These are phyloP conservation scores for Candida freyschussii DNA, from an alignment of 1,139 yeast genomes.

Conservation along the genomic window DNA sequence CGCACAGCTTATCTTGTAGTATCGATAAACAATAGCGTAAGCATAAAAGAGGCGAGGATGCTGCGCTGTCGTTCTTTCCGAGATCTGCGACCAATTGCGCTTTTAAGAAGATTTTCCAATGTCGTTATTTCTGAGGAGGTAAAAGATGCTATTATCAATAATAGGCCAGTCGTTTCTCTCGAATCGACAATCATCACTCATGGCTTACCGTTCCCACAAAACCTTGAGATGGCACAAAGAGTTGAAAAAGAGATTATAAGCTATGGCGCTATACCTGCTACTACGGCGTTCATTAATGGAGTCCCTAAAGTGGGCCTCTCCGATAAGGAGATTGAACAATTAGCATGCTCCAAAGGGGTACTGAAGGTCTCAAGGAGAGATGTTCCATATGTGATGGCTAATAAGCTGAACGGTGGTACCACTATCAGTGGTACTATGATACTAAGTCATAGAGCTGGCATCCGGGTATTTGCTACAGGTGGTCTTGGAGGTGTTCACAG, in stretches of 20 bases:
- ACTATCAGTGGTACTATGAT: constrained; percentile 91
- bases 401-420: constrained; percentile 70
- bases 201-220: constrained; percentile 81
- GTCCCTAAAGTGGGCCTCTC: constrained; percentile 64
- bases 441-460: constrained; percentile 68
- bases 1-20: too few species aligned
- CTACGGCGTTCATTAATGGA: constrained; percentile 75
- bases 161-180: constrained; percentile 66
- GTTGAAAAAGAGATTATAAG: constrained; percentile 61
- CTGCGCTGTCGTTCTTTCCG: too few species aligned
- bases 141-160: constrained; percentile 49
- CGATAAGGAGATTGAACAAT: constrained; percentile 39
- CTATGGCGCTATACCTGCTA: constrained; percentile 78
- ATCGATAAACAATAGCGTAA: too few species aligned
- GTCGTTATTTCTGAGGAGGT: constrained; percentile 52
- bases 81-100: too few species aligned
- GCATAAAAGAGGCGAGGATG: too few species aligned
- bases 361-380: constrained; percentile 76
- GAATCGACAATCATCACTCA: constrained; percentile 90
- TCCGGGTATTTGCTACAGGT: constrained; percentile 86
- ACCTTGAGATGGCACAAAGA: constrained; percentile 62
- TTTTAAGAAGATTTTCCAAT: constrained; percentile 10
- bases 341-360: constrained; percentile 39
- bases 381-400: constrained; percentile 68
- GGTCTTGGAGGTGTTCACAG: constrained; percentile 93